Percentiles rank a stretch among this genome's conserved stretches.
Conservation (phyloP, 495 filamentous ascomycete genomes). For the Eremomyces bilateralis region DNA sequence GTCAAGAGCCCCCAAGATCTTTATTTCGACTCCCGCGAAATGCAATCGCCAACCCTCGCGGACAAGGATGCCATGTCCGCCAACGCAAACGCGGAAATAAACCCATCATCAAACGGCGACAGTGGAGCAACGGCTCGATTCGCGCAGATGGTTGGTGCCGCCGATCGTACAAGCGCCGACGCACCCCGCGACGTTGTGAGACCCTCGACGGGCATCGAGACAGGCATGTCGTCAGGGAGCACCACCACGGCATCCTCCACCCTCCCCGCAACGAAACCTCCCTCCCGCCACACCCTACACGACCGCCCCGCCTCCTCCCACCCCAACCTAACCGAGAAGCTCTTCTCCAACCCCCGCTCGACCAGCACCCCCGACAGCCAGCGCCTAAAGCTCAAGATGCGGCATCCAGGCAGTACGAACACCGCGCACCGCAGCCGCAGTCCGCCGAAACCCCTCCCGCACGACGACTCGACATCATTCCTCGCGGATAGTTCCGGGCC, state of each 20-base stretch:
- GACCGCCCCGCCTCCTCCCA: slow-evolving; percentile 8
- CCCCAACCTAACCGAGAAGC: slow-evolving; percentile 6
- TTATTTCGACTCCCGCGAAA: slow-evolving; percentile 10
- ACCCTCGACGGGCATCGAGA: slow-evolving; percentile 2
- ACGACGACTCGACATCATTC: slow-evolving; percentile 23
- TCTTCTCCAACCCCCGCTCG: slow-evolving; percentile 3
- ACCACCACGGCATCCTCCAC: slow-evolving; percentile 35
- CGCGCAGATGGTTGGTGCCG: too few relatives aligned
- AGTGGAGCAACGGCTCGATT: too few relatives aligned
- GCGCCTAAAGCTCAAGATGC: slow-evolving; percentile 9
- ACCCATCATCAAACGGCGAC: too few relatives aligned
- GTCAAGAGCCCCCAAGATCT: slow-evolving; percentile 7
- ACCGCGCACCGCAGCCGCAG: too few relatives aligned
- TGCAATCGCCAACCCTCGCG: slow-evolving; percentile 10
- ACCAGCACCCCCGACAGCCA: slow-evolving; percentile 2
- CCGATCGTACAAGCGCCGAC: too few relatives aligned
- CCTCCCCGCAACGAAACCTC: slow-evolving; percentile 29
- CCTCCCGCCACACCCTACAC: slow-evolving; percentile 7
- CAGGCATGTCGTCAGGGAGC: slow-evolving; percentile 40
- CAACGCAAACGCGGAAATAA: too few relatives aligned
- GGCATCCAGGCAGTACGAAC: too few relatives aligned
- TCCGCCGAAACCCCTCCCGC: slow-evolving; percentile 4
- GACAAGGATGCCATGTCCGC: too few relatives aligned
- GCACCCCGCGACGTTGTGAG: too few relatives aligned
- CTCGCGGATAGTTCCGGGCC: slow-evolving; percentile 30